Conservation (phyloP, 1,284 basidiomycete species). For the Takashimella koratensis region DNA sequence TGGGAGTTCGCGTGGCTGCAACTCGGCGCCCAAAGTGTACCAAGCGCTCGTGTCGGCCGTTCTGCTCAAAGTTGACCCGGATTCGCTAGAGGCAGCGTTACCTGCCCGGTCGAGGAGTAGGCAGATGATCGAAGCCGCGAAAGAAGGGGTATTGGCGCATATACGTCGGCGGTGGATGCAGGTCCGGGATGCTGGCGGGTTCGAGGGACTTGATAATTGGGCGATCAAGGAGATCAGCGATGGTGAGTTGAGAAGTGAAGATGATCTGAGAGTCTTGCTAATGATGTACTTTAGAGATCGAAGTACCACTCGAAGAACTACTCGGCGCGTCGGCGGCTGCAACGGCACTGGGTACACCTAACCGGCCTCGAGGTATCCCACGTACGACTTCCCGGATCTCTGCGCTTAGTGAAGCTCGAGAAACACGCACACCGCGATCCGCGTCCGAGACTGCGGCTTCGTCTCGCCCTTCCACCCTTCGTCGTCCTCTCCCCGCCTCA, state of each 20-base stretch:
- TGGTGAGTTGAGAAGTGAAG: conserved; percentile 54
- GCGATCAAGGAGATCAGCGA: conserved; percentile 80
- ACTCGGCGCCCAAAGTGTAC: conserved; percentile 64
- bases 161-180: conserved; percentile 64
- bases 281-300: conserved; percentile 59
- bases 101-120: conserved; percentile 63
- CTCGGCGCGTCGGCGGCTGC: conserved; percentile 25
- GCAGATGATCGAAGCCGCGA: conserved; percentile 64
- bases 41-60: conserved; percentile 70
- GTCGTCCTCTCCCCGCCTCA: neutral
- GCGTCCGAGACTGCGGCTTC: no score
- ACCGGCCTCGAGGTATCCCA: conserved; percentile 8
- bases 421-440: no score
- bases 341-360: no score
- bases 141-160: conserved; percentile 57
- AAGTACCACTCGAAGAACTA: conserved; percentile 71
- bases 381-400: conserved; percentile 17
- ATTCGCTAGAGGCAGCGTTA: conserved; percentile 60
- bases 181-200: conserved; percentile 74
- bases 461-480: conserved; percentile 1
- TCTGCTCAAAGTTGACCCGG: conserved; percentile 64
- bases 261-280: neutral
- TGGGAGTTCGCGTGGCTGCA: conserved; percentile 52
- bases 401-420: conserved; percentile 13
- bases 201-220: conserved; percentile 76